Evolutionary conservation across 495 filamentous ascomycete genomes (phyloP).

Genomic region (Penicillium cosmopolitanum): DNA sequence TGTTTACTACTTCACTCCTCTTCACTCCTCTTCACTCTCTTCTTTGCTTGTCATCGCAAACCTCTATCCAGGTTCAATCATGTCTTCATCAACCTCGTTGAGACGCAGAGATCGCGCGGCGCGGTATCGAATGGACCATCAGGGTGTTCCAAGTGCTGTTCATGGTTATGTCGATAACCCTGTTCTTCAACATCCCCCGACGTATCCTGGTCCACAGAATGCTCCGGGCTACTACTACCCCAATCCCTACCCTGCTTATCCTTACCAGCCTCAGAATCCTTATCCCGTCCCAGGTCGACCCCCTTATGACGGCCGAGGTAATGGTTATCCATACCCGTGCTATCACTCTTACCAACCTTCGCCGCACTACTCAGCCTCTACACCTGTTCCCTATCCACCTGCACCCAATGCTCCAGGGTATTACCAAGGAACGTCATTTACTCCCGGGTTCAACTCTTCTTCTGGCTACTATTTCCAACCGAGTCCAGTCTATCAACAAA

Average conservation of each 20-base stretch:
- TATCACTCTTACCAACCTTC: constrained; percentile 4
- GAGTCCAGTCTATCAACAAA: background rate
- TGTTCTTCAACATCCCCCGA: background rate
- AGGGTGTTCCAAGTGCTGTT: background rate
- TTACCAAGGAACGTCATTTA: background rate
- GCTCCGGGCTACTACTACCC: background rate
- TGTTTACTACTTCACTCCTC: background rate
- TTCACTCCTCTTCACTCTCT: background rate
- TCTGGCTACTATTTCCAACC: background rate
- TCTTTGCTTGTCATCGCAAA: background rate
- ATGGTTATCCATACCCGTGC: background rate
- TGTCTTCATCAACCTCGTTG: constrained; percentile 4
- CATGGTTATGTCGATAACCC: background rate
- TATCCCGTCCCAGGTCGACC: background rate
- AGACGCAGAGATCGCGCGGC: background rate
- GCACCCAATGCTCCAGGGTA: background rate
- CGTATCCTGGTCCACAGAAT: background rate
- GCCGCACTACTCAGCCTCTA: background rate
- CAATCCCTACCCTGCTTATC: background rate
- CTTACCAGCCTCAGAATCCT: background rate
- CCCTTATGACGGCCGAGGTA: background rate
- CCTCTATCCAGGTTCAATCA: background rate
- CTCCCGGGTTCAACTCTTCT: background rate
- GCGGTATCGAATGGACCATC: background rate
- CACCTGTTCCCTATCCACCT: background rate